Percentiles rank a stretch among this genome's conserved stretches.
Conservation (phyloP, 176 grass and related monocot species). For the Musa acuminata region DNA sequence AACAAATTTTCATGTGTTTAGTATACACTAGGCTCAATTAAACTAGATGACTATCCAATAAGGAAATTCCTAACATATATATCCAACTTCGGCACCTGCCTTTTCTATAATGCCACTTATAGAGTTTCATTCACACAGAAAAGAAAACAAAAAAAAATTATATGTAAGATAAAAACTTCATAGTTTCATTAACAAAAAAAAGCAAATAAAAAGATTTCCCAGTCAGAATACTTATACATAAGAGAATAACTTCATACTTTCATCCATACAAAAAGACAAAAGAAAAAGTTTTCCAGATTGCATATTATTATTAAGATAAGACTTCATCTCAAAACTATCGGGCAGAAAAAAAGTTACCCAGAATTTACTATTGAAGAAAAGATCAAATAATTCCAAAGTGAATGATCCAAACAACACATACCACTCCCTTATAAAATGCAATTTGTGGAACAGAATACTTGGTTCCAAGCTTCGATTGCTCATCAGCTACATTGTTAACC, state of each 20-base stretch:
- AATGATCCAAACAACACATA: slow-evolving; percentile 21
- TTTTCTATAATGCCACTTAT: no score
- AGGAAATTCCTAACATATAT: no score
- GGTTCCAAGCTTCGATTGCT: slow-evolving; percentile 77
- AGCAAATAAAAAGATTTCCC: no score
- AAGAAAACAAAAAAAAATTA: no score
- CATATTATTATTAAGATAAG: background rate
- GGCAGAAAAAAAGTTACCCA: background rate
- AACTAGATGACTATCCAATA: no score
- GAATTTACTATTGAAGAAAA: background rate
- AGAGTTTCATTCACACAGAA: no score
- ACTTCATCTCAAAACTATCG: background rate
- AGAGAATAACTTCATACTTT: background rate
- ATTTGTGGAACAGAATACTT: slow-evolving; percentile 84
- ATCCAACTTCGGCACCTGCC: no score
- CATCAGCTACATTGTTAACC: slow-evolving; percentile 68
- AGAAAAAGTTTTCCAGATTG: background rate
- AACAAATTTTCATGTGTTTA: no score
- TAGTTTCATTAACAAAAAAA: no score
- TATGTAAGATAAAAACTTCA: no score
- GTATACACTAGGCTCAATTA: no score
- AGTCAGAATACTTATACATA: background rate
- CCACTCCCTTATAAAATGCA: slow-evolving; percentile 88
- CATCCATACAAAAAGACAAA: background rate
- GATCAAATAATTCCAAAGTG: background rate